A percentile compares a stretch with the other conserved stretches of the same genome.
These are phyloP conservation scores for Tolypocladium nubicola DNA, from an alignment of 2,329 filamentous ascomycete genomes.

Conservation along the genomic window DNA sequence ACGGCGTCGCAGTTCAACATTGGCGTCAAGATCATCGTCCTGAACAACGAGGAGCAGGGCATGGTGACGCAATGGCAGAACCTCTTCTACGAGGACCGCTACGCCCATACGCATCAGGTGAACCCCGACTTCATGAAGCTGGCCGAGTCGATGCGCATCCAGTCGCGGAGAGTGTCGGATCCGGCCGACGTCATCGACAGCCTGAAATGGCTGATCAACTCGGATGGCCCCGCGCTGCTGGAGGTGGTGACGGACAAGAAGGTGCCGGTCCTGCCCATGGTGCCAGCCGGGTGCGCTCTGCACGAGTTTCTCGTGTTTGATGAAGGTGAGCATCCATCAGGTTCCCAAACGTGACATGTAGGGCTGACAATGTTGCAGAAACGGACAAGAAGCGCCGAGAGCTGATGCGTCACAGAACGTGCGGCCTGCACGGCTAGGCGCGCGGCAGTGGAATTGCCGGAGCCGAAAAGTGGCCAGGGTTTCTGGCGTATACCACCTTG, in stretches of 20 bases:
- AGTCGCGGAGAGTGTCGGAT: conserved; percentile 60
- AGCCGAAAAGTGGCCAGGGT: conserved; percentile 13
- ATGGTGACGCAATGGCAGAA: conserved; percentile 99
- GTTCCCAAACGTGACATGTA: background rate
- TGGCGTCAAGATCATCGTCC: conserved; percentile 83
- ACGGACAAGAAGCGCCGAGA: conserved; percentile 59
- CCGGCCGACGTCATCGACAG: conserved; percentile 67
- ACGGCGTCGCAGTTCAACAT: conserved; percentile 95
- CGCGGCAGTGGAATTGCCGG: conserved; percentile 5
- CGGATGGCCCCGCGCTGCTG: conserved; percentile 82
- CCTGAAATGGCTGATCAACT: conserved; percentile 80
- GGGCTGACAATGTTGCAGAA: conserved; percentile 34
- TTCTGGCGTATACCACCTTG: background rate
- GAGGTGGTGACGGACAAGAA: conserved; percentile 88
- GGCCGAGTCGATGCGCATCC: conserved; percentile 81
- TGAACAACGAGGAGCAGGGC: conserved; percentile 96
- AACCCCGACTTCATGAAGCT: conserved; percentile 97
- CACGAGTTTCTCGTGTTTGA: conserved; percentile 68
- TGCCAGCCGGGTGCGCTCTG: conserved; percentile 74
- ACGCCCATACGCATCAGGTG: conserved; percentile 81
- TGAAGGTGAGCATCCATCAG: conserved; percentile 15
- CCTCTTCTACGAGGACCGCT: conserved; percentile 92
- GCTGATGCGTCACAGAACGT: conserved; percentile 54
- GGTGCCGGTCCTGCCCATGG: conserved; percentile 96
- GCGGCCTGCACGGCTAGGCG: conserved; percentile 32